phyloP scores from a whole-genome alignment of 345 rosid species.

The Acer negundo region DNA sequence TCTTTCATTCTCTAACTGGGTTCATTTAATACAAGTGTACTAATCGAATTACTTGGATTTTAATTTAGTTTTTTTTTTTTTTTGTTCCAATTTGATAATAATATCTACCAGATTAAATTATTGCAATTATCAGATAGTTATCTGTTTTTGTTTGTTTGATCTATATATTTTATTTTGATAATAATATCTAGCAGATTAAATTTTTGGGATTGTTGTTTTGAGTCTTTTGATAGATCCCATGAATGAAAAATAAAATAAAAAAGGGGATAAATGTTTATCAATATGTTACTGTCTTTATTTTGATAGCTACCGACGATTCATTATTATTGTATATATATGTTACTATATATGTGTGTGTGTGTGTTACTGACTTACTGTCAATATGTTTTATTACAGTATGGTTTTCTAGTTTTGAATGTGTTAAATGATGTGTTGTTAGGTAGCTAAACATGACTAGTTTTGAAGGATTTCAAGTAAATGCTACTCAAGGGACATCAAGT shows the following conservation, averaged over 20 bases:
- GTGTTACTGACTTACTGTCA: too few species aligned
- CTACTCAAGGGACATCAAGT: too few species aligned
- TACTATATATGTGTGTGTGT: too few species aligned
- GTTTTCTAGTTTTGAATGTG: too few species aligned
- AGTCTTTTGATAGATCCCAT: slow-evolving; percentile 1
- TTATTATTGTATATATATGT: neutral
- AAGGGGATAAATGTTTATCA: neutral
- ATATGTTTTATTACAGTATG: too few species aligned
- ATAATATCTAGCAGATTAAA: neutral
- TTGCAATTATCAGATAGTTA: neutral
- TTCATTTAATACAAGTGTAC: neutral
- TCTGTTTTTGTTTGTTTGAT: neutral
- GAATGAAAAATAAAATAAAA: neutral
- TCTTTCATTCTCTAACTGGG: neutral
- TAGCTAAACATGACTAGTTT: too few species aligned
- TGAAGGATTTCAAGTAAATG: too few species aligned
- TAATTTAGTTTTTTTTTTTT: neutral
- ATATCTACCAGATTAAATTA: too few species aligned
- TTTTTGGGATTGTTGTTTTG: neutral
- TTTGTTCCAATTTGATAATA: neutral
- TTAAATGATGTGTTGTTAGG: too few species aligned
- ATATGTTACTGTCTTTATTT: neutral
- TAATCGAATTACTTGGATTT: neutral
- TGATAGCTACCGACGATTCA: neutral
- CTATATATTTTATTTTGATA: neutral